Base-by-base conservation (phyloP, 306 rosid species). In the Luffa acutangula region DNA sequence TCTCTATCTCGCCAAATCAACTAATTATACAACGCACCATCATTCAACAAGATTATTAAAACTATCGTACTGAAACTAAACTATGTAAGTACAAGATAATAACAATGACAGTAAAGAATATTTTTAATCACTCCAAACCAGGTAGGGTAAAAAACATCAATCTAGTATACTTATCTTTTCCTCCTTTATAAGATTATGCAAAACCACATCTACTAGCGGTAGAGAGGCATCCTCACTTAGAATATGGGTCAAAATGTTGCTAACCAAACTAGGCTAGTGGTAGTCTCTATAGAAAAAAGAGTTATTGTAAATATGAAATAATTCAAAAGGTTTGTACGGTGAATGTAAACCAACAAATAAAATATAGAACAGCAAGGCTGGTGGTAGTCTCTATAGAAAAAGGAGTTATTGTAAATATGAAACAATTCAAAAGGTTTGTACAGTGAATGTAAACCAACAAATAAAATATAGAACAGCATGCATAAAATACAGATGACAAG, bases 201-300 rank as follows among this genome's bases (percentile, higher is more conserved):
- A 86, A 85, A 95, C 79, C 83, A 91, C 89, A 83, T 89, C 91
- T 87, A 93, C 83, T 34, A 93, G 93, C 69, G 80, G 81, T 82
- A 84, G 90, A 80, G 93, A 88, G 76, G 88, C 88, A 83, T 91
- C 97, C 88, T 93, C 89, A 2, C 89, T 84, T 37, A 89, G 79
- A 58, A 87, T 85, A 76, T 82, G 81, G 42, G 75, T 80, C 89
- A 87, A 75, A 79, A 93, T 88, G 65, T 92, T 86, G 80, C 81
- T 78, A 63, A 87, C 78, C 87, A 91, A 84, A 86, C 89, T 88
- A 73, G 71, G 85, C 75, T 81, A 89, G 81, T 91, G 96, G 82
- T 91, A 85, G 69, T 89, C n/a, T n/a, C n/a, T n/a, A n/a, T n/a
- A n/a, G n/a, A n/a, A n/a, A n/a, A n/a, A n/a, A n/a, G n/a, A n/a